Base-by-base conservation (phyloP, 2,329 filamentous ascomycete genomes). In the Cryphonectria nitschkei region DNA sequence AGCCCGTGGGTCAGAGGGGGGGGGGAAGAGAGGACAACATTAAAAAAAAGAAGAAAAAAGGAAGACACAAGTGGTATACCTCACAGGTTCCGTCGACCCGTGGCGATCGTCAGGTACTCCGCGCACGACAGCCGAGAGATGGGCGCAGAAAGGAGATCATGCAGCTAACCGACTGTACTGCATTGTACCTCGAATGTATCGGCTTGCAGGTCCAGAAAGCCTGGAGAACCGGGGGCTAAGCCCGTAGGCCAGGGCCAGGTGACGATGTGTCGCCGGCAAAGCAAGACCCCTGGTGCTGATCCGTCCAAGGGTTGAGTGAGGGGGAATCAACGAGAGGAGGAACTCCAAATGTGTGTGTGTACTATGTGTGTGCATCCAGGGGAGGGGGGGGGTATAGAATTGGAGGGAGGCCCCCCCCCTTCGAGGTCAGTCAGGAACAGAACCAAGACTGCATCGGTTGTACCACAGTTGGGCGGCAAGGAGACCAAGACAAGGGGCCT, bases 121-220 rank as follows among this genome's bases (percentile, higher is more conserved):
- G 26, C 26, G 41, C 54, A 60, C 32, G 13, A 54, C 60, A 52
- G 8, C 43, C 2, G 11, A 26, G 16, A 16, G n/a, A 32, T 13
- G 11, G 16, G 34, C 26, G 16, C 64, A 22, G 29, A 6, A 14
- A 13, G 50, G 14, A 34, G 34, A 50, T 16, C 58, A 52, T 52
- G 22, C 13, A 34, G 62, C 52, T 32, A 64, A 32, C 3, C 60
- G 65, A 19, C 4, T 64, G 60, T 68, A 41, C 37, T 41, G 26
- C 39, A 64, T 34, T 19, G 61, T 29, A 68, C 68, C 65, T 70
- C 29, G 29, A 22, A 67, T 39, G 66, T 62, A 60, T 65, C 68
- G 54, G 68, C 26, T 69, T 56, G 58, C n/a, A 65, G 60, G 68
- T 64, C 61, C 68, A 39, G 58, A 63, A 52, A 67, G 46, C 61